Evolutionary conservation across 2,329 filamentous ascomycete genomes (phyloP), one percentile per base, ranked within the genome.

Genomic region (Cladosporium halotolerans): DNA sequence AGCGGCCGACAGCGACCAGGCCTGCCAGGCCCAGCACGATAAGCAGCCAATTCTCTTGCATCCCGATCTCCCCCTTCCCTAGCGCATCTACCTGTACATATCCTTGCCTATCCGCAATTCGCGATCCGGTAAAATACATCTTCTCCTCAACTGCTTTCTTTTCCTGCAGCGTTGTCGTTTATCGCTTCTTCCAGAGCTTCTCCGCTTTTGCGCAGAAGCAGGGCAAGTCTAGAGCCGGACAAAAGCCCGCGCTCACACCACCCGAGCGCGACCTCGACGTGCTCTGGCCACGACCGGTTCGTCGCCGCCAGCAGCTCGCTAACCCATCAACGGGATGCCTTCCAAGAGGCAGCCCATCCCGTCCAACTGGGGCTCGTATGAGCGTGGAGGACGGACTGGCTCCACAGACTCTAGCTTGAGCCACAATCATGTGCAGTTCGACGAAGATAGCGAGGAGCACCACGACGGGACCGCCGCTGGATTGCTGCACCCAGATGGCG

Each of bases 351-450:
- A 61, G 43, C 63, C 62, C 3, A 54, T 69, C 61, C 74, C 74
- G n/a, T 63, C 73, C 31, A 72, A 66, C 32, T 77, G 74, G 74
- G 66, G 69, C 54, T 70, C 71, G 49, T 76, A 76, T 60, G 73
- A 76, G 49, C 61, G 60, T 13, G 70, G 70, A 54, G 69, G 64
- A 43, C 68, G 71, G 50, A 60, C 69, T 48, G 69, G 67, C 34
- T 76, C 75, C 1, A 62, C 72, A 16, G 72, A 66, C 47, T 75
- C 73, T 13, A 52, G 47, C 36, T 23, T 56, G 19, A 53, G 57
- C 43, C 34, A 58, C 43, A 61, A 59, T 50, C 58, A 57, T 28
- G 57, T 68, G 16, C 58, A 61, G 5, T 69, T 68, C 52, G 61
- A 67, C 45, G 57, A 61, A 36, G 57, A 62, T 13, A 57, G 55